phyloP scores from a whole-genome alignment of 2,329 filamentous ascomycete genomes.

The Didymosphaeria variabile region DNA sequence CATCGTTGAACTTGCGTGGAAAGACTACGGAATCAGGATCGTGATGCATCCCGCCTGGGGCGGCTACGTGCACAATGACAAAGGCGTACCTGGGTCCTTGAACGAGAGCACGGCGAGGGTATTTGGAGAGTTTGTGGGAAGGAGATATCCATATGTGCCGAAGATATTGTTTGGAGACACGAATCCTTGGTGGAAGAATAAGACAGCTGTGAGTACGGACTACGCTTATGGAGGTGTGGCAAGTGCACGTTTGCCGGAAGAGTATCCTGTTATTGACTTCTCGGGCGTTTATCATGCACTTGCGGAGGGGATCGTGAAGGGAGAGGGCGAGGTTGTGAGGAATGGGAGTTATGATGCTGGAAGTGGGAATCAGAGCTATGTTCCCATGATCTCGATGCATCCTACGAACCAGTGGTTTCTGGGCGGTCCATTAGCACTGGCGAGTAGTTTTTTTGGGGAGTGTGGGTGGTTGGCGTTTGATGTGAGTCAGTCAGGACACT shows the following conservation, averaged over 20 bases:
- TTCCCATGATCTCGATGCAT: slow-evolving; percentile 1
- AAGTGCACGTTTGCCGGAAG: not conserved
- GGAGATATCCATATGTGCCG: slow-evolving; percentile 2
- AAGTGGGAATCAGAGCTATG: not conserved
- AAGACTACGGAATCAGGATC: not conserved
- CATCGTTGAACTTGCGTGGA: not conserved
- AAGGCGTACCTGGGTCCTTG: not conserved
- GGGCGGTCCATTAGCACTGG: slow-evolving; percentile 1
- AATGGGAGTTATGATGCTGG: not conserved
- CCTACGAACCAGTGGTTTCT: slow-evolving; percentile 2
- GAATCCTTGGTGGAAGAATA: slow-evolving; percentile 12
- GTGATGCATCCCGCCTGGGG: slow-evolving; percentile 4
- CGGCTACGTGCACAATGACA: not conserved
- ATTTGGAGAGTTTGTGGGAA: not conserved
- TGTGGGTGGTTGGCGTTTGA: not conserved
- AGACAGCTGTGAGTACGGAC: slow-evolving; percentile 2
- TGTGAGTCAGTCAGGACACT: not conserved
- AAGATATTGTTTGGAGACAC: slow-evolving; percentile 8
- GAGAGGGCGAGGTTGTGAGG: not conserved
- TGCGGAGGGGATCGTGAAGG: slow-evolving; percentile 3
- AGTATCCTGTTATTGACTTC: slow-evolving; percentile 1
- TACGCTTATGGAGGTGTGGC: slow-evolving; percentile 1
- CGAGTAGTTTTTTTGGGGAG: slow-evolving; percentile 1
- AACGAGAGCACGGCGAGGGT: not conserved
- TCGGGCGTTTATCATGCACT: slow-evolving; percentile 2